phyloP scores from a whole-genome alignment of 768 basidiomycete species.

The Amyloporia xantha region DNA sequence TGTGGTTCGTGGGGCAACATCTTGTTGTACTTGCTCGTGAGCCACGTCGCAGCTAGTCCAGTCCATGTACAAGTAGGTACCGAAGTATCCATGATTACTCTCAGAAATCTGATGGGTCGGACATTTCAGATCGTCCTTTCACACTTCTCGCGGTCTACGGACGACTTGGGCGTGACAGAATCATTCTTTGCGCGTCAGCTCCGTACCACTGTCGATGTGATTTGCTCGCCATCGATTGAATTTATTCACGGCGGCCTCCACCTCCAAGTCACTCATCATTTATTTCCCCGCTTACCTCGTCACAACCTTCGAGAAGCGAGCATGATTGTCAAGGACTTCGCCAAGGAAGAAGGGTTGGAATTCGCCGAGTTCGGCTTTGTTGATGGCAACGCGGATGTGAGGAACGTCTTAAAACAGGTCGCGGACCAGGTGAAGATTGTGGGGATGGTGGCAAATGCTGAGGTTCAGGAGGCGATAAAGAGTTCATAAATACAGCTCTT shows the following conservation, averaged over 20 bases:
- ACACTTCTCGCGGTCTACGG: constrained; percentile 94
- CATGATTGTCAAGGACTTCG: constrained; percentile 79
- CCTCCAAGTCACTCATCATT: constrained; percentile 94
- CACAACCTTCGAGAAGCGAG: constrained; percentile 88
- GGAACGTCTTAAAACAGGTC: constrained; percentile 75
- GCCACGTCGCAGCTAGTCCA: constrained; percentile 82
- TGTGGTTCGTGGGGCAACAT: constrained; percentile 68
- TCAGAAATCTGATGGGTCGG: background rate
- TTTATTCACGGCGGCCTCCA: constrained; percentile 98
- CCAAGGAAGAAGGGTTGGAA: constrained; percentile 72
- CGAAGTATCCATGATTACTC: background rate
- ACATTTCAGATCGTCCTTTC: constrained; percentile 98
- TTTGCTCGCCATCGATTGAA: constrained; percentile 74
- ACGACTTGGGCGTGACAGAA: constrained; percentile 83
- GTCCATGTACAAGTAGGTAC: constrained; percentile 81
- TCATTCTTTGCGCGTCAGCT: constrained; percentile 92
- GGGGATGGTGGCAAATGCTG: constrained; percentile 71
- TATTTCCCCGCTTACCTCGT: constrained; percentile 91
- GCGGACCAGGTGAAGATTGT: constrained; percentile 85
- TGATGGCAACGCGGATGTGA: constrained; percentile 77
- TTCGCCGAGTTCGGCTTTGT: constrained; percentile 93
- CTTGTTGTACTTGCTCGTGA: constrained; percentile 73
- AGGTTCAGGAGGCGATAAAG: constrained; percentile 60
- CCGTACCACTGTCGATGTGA: constrained; percentile 95
- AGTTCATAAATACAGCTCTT: background rate